Evolutionary conservation across 768 basidiomycete genomes (phyloP).

Genomic region (Mycena rosella): DNA sequence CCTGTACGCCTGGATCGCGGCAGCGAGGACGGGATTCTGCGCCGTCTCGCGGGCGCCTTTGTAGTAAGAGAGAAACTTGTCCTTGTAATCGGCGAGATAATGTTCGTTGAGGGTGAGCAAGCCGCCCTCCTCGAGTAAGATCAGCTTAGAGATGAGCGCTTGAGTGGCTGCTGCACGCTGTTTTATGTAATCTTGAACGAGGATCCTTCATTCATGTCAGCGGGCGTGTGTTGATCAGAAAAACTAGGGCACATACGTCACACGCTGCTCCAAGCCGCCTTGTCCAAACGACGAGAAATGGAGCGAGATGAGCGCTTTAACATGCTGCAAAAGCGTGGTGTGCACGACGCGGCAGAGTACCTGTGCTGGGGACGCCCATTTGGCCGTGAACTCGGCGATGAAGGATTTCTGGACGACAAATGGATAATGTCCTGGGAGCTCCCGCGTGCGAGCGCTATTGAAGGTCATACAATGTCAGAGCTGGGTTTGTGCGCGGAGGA

Average conservation of each 20-base stretch:
- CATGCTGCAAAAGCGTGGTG: slow-evolving; percentile 50
- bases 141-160: slow-evolving; percentile 60
- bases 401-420: slow-evolving; percentile 69
- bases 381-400: slow-evolving; percentile 56
- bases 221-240: too few species aligned
- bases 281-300: slow-evolving; percentile 69
- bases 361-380: slow-evolving; percentile 66
- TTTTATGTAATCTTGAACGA: slow-evolving; percentile 65
- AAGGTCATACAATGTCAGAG: neutral
- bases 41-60: slow-evolving; percentile 55
- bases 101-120: slow-evolving; percentile 64
- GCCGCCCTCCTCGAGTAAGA: slow-evolving; percentile 57
- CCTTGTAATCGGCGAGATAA: slow-evolving; percentile 58
- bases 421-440: slow-evolving; percentile 76
- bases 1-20: slow-evolving; percentile 38
- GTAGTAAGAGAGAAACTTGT: slow-evolving; percentile 65
- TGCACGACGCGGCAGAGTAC: slow-evolving; percentile 56
- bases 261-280: slow-evolving; percentile 63
- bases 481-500: neutral
- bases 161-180: slow-evolving; percentile 54
- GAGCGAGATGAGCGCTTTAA: slow-evolving; percentile 55
- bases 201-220: slow-evolving; percentile 49
- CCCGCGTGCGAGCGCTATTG: slow-evolving; percentile 74
- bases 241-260: slow-evolving; percentile 52
- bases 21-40: slow-evolving; percentile 41